Base-by-base conservation (phyloP, 2,329 filamentous ascomycete genomes). In the Fusarium sp. region DNA sequence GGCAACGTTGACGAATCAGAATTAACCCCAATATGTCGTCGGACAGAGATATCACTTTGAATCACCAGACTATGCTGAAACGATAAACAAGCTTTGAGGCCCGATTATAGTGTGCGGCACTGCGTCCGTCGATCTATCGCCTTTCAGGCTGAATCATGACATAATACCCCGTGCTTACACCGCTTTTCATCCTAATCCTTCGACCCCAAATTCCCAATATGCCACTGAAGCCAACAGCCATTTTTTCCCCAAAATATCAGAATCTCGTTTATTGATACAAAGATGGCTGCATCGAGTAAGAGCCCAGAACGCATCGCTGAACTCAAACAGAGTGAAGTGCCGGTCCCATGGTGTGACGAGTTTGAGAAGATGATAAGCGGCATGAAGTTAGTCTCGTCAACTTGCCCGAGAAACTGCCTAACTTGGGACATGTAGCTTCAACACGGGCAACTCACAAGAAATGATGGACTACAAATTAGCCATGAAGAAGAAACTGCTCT, bases 291-390 rank as follows among this genome's bases (percentile, higher is more conserved):
- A 15, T 61, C 44, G 1, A 61, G 15, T 30, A 70, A 70, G 31
- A 54, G 11, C 22, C 41, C 13, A 16, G 47, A 66, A 14, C 54
- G 31, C 7, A 70, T 70, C n/a, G 38, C 51, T 18, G 54, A 61
- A 13, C 33, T 70, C 15, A 38, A 24, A 11, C n/a, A 53, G 6
- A 61, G 68, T 6, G 60, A 70, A 0, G 50, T 70, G 12, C 28
- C 47, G 6, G 54, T 66, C 12, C 66, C 67, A 0, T 70, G 60
- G 60, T 70, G 66, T 24, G 68, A 70, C 5, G 68, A 70, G 12
- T 70, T 61, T 28, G 42, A 64, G 12, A 70, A 61, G 38, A 70
- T 70, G 66, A 45, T 66, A 24, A 70, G 67, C n/a, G 60, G 66
- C 18, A 66, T 70, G 60, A 61, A 55, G 66, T 70, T 4, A 13